Base-by-base conservation (phyloP, 2,329 filamentous ascomycete species). In the Orbilia brochopaga region DNA sequence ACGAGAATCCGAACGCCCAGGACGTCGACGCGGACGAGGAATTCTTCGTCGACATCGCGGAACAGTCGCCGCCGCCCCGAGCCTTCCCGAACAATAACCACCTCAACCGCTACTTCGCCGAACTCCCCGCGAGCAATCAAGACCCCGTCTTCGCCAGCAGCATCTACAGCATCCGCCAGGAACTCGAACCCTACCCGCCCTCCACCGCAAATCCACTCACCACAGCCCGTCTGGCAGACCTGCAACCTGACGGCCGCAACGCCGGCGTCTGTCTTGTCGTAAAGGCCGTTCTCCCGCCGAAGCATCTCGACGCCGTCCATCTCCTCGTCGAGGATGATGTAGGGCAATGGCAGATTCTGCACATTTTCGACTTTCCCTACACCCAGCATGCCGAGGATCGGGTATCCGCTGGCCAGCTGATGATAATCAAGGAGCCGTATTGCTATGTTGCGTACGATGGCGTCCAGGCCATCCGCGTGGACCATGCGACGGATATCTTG, bases 341-440 rank as follows among this genome's bases (percentile, higher is more conserved):
- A 1, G 67, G 67, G 5, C 32, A 54, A 24, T 72, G 67, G 67
- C 54, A 53, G 11, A 15, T 65, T 13, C 24, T 72, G n/a, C 55
- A 72, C 27, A 50, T 72, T 2, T 72, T 72, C 42, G 35, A 72
- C 19, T 65, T 60, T 32, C 60, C 50, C 1, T 65, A 53, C 27
- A 57, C 21, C 2, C 64, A 72, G 11, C 60, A 72, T 40, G 13
- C 13, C 2, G 55, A 56, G 13, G 67, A 72, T 17, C 37, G 67
- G 23, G 53, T 72, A 10, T 19, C 15, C 4, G 21, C 56, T 30
- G 67, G 67, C 1, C 67, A 72, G 35, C 32, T 72, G 30, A 48
- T 72, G 55, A 19, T 72, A 8, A 55, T 72, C 55, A 72, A 65
- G 30, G 67, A 72, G n/a, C 67, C 67, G 3, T 37, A 59, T 7